A percentile compares a stretch with the other conserved stretches of the same genome.
phyloP scores from a whole-genome alignment of 768 basidiomycete species.

The Collybia nuda region DNA sequence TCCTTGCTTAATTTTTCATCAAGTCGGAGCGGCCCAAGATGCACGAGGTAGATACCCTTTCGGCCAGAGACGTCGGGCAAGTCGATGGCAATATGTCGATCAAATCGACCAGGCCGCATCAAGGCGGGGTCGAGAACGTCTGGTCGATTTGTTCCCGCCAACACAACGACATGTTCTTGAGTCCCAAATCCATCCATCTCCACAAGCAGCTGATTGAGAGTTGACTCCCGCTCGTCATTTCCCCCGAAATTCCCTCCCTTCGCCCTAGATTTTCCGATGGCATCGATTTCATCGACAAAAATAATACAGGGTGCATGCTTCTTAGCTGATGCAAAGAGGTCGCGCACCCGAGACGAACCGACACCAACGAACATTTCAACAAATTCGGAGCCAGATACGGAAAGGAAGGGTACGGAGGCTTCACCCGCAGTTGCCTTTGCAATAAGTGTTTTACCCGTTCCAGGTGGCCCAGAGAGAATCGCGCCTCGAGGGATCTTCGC shows the following conservation, averaged over 20 bases:
- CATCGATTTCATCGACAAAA: slow-evolving; percentile 99
- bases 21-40: slow-evolving; percentile 82
- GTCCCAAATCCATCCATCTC: slow-evolving; percentile 99
- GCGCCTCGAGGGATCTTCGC: slow-evolving; percentile 98
- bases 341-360: slow-evolving; percentile 94
- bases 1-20: slow-evolving; percentile 50
- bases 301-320: slow-evolving; percentile 99
- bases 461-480: slow-evolving; percentile 93
- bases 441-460: slow-evolving; percentile 96
- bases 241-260: slow-evolving; percentile 76
- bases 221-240: slow-evolving; percentile 97
- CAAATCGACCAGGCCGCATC: slow-evolving; percentile 97
- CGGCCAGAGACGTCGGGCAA: slow-evolving; percentile 93
- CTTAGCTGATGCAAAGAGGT: slow-evolving; percentile 96
- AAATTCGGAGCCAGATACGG: slow-evolving; percentile 98
- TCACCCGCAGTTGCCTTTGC: slow-evolving; percentile 99
- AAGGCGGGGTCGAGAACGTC: slow-evolving; percentile 96
- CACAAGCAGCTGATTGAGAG: slow-evolving; percentile 94
- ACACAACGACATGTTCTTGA: slow-evolving; percentile 93
- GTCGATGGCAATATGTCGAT: slow-evolving; percentile 94
- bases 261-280: slow-evolving; percentile 93
- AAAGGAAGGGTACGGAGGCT: slow-evolving; percentile 96
- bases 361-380: slow-evolving; percentile 99
- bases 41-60: slow-evolving; percentile 91
- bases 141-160: slow-evolving; percentile 95